These are phyloP conservation scores for Kodamaea fukazawae DNA, from an alignment of 805 yeast species.

Conservation along the genomic window DNA sequence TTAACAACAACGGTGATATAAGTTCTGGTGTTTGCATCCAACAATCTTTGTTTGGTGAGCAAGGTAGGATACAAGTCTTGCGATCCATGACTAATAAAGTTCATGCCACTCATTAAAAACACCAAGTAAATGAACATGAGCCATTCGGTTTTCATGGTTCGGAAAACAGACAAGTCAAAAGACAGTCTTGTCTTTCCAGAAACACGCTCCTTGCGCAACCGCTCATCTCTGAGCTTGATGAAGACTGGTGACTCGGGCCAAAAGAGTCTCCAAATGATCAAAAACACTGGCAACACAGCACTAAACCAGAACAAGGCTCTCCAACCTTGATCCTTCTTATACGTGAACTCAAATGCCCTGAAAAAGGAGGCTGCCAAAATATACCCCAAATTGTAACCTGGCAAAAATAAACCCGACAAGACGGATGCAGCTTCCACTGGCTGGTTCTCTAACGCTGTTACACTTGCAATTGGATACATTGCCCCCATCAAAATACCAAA, in stretches of 20 bases:
- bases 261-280: conserved; percentile 20
- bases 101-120: conserved; percentile 61
- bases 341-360: conserved; percentile 19
- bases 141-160: conserved; percentile 24
- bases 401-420: conserved; percentile 24
- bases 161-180: conserved; percentile 5
- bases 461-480: conserved; percentile 21
- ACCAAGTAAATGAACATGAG: conserved; percentile 30
- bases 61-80: conserved; percentile 72
- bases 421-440: conserved; percentile 21
- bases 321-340: conserved; percentile 18
- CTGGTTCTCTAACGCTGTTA: conserved; percentile 21
- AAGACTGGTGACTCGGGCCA: conserved; percentile 11
- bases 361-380: conserved; percentile 23
- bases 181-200: not conserved
- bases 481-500: conserved; percentile 28
- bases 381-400: conserved; percentile 26
- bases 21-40: conserved; percentile 47
- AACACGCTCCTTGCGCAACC: not conserved
- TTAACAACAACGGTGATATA: conserved; percentile 63
- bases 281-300: conserved; percentile 23
- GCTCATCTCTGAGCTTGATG: conserved; percentile 7
- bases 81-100: conserved; percentile 71
- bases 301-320: conserved; percentile 27
- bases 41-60: conserved; percentile 50